Base-by-base conservation (phyloP, 1,284 basidiomycete genomes). In the Vanrija sp. region DNA sequence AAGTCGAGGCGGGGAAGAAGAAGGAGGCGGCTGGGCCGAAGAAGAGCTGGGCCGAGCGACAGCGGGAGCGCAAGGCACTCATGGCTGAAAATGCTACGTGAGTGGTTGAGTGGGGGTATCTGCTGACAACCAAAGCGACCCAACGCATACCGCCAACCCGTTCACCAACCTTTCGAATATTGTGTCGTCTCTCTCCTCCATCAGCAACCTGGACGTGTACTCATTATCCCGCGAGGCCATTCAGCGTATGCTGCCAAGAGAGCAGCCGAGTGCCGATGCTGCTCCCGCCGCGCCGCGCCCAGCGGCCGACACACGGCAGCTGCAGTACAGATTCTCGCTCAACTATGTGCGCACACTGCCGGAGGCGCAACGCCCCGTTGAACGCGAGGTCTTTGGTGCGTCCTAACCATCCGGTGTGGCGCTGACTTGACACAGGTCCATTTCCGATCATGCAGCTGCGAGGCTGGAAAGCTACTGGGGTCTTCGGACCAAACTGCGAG, bases 1-100 rank as follows among this genome's bases (percentile, higher is more conserved):
- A 81, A 60, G 81, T 83, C 22, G 90, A 88, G 75, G 85, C 83
- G 51, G 63, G 71, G 62, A 53, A 67, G 38, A 69, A 62, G 75
- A 77, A 72, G 43, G 73, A 78, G 35, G 54, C 45, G 3, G 51
- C 49, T 8, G 56, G 56, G 39, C 73, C 75, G 65, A 75, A 73
- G 60, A 70, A 68, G 56, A 67, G 50, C 10, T 77, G 76, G 76
- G 69, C 69, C 8, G 75, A 77, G 59, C 64, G 62, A 27, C 76
- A 76, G 45, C 71, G 66, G 47, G 76, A 77, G 59, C 61, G 31
- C 31, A 31, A 31, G 31, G 12, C 23, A 3, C 39, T 23, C 27
- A 48, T 45, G 23, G 24, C 31, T 9, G 31, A 31, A 14, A 31
- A 31, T 31, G 9, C 31, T 4, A 41, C 8, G 49, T 14, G 41